Base-by-base conservation (phyloP, 352 stramenopile species). In the Globisporangium carolinianum region DNA sequence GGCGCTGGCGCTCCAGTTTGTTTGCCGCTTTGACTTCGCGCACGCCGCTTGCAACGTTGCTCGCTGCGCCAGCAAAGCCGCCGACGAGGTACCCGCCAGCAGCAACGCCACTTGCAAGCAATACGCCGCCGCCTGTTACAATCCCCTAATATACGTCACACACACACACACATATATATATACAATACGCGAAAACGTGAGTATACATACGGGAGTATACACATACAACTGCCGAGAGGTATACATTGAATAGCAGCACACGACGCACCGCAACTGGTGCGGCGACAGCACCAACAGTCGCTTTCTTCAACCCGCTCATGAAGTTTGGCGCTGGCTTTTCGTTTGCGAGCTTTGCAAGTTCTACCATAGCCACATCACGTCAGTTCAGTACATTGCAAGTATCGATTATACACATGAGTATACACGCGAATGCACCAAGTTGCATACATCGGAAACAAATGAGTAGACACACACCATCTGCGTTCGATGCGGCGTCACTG, bases 251-350 rank as follows among this genome's bases (percentile, higher is more conserved):
- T 35, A 51, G 37, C 42, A 35, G 11, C 7, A 24, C 9, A 0
- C 11, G 18, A 71, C 71, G 48, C 74, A 94, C 85, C 65, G 85
- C 85, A 43, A 95, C 74, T 7, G 85, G 85, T 45, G 85, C 85
- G 9, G 83, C 73, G 12, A 95, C 76, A 38, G 85, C 85, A 18
- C 85, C 83, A 51, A 95, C 75, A 0, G 85, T 95, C 3, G 85
- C 85, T 66, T 93, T 93, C 70, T 91, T 95, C 49, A 95, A 57
- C 17, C 85, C 85, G 46, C 82, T 75, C 75, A 92, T 87, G 55
- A 95, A 95, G 0, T 72, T 92, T 47, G 85, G 79, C 2, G 69
- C 66, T 5, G 82, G 85, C 55, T 91, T 90, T 35, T 91, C 79
- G 32, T 86, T 83, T 4, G 67, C 71, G 3, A 68, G 45, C 18